A percentile compares a stretch with the other conserved stretches of the same genome.
These are phyloP conservation scores for Naganishia cerealis DNA, from an alignment of 1,284 basidiomycete genomes.

Conservation along the genomic window DNA sequence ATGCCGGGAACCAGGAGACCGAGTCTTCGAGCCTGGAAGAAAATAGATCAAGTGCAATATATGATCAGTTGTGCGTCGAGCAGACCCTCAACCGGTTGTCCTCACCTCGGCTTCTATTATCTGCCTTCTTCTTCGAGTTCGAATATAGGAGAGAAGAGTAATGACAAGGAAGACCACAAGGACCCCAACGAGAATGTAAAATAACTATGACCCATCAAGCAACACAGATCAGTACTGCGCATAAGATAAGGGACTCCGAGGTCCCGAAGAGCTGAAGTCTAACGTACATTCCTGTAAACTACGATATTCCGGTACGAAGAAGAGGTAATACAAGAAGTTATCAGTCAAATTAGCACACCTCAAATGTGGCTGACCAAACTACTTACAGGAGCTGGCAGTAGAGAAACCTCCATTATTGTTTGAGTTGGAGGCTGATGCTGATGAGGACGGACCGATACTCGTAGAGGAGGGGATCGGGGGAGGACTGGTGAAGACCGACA, in stretches of 20 bases:
- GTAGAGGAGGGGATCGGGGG: background rate
- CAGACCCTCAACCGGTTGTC: background rate
- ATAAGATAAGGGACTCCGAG: background rate
- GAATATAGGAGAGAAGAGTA: constrained; percentile 16
- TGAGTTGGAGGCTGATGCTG: background rate
- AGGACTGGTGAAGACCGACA: constrained; percentile 10
- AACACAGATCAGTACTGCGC: background rate
- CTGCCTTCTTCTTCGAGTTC: constrained; percentile 22
- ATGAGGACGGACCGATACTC: background rate
- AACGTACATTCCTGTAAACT: constrained; percentile 26
- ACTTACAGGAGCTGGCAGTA: constrained; percentile 17
- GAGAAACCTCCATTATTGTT: constrained; percentile 13
- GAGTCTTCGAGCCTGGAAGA: constrained; percentile 10
- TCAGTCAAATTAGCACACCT: background rate
- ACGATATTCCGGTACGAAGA: background rate
- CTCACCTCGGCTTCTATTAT: constrained; percentile 23
- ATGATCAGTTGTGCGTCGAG: background rate
- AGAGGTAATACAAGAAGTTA: background rate
- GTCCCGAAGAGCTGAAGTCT: background rate
- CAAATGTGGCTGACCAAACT: too few species aligned
- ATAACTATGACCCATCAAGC: background rate
- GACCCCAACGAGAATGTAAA: constrained; percentile 23
- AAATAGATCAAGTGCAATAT: background rate
- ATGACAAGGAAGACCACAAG: constrained; percentile 20
- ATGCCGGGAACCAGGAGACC: constrained; percentile 17